These are phyloP conservation scores for Colletotrichum siamense DNA, from an alignment of 2,329 filamentous ascomycete genomes.

Conservation along the genomic window DNA sequence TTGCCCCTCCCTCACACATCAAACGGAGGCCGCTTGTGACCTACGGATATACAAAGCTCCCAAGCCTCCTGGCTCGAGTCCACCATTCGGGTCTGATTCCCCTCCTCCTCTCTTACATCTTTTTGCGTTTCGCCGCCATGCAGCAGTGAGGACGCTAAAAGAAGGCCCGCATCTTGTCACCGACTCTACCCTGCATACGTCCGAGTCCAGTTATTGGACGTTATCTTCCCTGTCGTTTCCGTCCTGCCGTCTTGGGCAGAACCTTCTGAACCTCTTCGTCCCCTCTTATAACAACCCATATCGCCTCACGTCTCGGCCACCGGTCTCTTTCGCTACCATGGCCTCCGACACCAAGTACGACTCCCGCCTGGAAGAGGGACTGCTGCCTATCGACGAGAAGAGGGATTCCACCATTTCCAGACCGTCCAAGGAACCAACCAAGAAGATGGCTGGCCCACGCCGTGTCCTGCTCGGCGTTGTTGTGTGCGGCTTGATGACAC, in stretches of 20 bases:
- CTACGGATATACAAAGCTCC: constrained; percentile 5
- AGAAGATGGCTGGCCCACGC: constrained; percentile 25
- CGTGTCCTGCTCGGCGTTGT: constrained; percentile 25
- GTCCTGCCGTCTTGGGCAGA: constrained; percentile 6
- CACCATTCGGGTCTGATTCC: background rate
- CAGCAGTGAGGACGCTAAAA: constrained; percentile 19
- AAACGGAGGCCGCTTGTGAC: constrained; percentile 6
- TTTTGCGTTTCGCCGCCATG: constrained; percentile 3
- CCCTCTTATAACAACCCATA: constrained; percentile 32
- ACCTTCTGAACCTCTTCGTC: constrained; percentile 25
- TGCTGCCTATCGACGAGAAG: constrained; percentile 25
- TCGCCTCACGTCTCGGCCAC: constrained; percentile 28
- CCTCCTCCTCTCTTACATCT: constrained; percentile 11
- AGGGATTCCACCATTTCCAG: background rate
- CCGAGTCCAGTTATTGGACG: background rate
- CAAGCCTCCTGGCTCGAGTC: background rate
- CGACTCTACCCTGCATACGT: constrained; percentile 8
- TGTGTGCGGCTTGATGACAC: constrained; percentile 26
- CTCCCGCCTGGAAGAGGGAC: constrained; percentile 24
- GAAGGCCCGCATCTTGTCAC: constrained; percentile 11
- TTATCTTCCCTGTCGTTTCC: background rate
- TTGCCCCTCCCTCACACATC: constrained; percentile 9
- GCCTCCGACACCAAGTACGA: constrained; percentile 21
- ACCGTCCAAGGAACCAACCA: constrained; percentile 7
- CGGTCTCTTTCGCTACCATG: constrained; percentile 12